Evolutionary conservation across 164 flowering plant species (phyloP), one percentile per base, ranked within the genome.

Genomic region (Nymphaea thermarum): DNA sequence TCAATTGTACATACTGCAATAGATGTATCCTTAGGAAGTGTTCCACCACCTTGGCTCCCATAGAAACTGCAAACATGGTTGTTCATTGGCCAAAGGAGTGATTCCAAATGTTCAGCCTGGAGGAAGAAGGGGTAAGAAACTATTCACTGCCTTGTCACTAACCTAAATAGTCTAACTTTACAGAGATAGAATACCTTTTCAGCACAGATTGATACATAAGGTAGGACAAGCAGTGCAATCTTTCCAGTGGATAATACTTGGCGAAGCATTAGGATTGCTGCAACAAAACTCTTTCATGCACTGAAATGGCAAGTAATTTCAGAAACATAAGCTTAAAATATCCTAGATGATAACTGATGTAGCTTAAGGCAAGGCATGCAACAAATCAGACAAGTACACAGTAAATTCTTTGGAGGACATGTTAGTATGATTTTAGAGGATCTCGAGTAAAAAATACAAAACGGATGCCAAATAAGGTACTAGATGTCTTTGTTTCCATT

Each of bases 211-310:
- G 99, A 94, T 57, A 91, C 99, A 82, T 94, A 91, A 15, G 99
- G 99, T 68, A 94, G 87, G 43, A 94, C 99, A 78, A 94, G 99
- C n/a, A 91, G 67, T 70, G 97, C 96, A 74, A 91, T 88, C 80
- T 89, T 94, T 74, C 92, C 92, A 64, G 86, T 82, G 66, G 80
- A 72, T 67, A 90, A 75, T 71, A 90, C 85, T 73, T 89, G 79
- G 70, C 92, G 85, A 73, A 94, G 68, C 99, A 94, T 94, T 75
- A 94, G 74, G 71, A 94, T 88, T 72, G 91, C 99, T 69, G 99
- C 99, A 76, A 94, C 97, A 84, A 94, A 88, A 83, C 96, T 94
- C 82, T 91, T 91, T 60, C 99, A 97, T 60, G 97, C 99, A 83
- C 99, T 94, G 85, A 73, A 59, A 70, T n/a, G 75, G 55, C 57